Evolutionary conservation across 208 protist species (phyloP).

Genomic region (Trypanosoma lewisi): DNA sequence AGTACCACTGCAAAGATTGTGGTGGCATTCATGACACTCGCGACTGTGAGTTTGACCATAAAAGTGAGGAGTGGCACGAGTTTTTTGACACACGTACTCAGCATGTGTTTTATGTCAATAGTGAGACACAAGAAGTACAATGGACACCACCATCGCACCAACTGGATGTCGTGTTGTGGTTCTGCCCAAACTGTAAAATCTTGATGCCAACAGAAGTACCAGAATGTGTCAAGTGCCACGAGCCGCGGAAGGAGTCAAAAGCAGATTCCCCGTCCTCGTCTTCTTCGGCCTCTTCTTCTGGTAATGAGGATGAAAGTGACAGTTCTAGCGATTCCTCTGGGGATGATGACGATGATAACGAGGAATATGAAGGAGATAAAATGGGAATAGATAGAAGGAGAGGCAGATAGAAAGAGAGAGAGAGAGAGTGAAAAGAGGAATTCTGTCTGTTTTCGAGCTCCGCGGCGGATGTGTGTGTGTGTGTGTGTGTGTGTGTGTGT

Average conservation of each 20-base stretch:
- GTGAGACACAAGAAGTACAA: conserved; percentile 57
- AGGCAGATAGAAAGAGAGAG: neutral
- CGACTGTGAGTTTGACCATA: conserved; percentile 77
- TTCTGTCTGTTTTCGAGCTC: neutral
- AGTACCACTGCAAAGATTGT: conserved; percentile 73
- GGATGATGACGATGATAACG: conserved; percentile 9
- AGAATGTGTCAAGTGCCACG: conserved; percentile 83
- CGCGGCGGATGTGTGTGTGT: neutral
- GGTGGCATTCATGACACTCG: conserved; percentile 80
- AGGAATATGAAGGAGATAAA: too few relatives aligned
- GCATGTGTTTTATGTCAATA: conserved; percentile 78
- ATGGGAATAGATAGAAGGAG: neutral
- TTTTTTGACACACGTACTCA: conserved; percentile 58
- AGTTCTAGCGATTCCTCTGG: conserved; percentile 8
- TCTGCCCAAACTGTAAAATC: conserved; percentile 61
- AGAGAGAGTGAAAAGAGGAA: neutral
- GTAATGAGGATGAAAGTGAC: conserved; percentile 28
- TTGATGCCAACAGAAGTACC: conserved; percentile 56
- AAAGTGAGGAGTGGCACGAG: conserved; percentile 82
- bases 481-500: neutral
- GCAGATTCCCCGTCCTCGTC: conserved; percentile 13
- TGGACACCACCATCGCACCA: conserved; percentile 66
- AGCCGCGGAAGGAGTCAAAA: conserved; percentile 42
- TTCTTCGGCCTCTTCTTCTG: conserved; percentile 13
- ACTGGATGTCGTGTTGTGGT: conserved; percentile 81